A percentile compares a stretch with the other conserved stretches of the same genome.
These are phyloP conservation scores for Anthracocystis setariae DNA, from an alignment of 1,284 basidiomycete species.

Conservation along the genomic window DNA sequence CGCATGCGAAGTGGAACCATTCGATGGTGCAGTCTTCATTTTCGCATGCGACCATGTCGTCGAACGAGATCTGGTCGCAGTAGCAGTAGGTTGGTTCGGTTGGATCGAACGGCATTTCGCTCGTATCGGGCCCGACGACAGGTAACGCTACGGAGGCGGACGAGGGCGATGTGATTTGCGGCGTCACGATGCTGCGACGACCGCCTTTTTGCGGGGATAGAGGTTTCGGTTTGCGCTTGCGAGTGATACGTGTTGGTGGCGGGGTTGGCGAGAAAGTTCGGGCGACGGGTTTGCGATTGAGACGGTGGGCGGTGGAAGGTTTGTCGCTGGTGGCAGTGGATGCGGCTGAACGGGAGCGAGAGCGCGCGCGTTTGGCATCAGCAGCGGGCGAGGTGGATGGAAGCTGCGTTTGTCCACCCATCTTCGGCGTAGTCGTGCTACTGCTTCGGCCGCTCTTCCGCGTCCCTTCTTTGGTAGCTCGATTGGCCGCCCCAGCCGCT, in stretches of 20 bases:
- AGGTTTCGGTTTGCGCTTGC: constrained; percentile 31
- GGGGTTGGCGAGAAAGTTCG: neutral
- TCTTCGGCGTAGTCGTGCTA: constrained; percentile 19
- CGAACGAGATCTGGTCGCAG: constrained; percentile 70
- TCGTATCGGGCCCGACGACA: constrained; percentile 18
- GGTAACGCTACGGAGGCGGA: neutral
- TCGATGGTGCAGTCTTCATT: constrained; percentile 71
- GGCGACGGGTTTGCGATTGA: neutral
- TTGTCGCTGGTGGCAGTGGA: constrained; percentile 5
- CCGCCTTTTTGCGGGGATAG: constrained; percentile 39
- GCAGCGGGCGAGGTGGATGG: constrained; percentile 4
- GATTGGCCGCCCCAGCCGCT: constrained; percentile 35
- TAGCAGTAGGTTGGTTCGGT: constrained; percentile 72
- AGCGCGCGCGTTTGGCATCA: neutral
- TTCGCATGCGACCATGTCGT: constrained; percentile 68
- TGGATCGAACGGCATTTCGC: constrained; percentile 64
- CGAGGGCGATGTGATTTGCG: constrained; percentile 10
- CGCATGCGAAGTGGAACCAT: constrained; percentile 68
- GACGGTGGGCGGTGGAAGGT: neutral
- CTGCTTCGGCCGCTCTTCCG: constrained; percentile 16
- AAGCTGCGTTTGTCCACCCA: constrained; percentile 16
- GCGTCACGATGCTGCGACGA: constrained; percentile 19
- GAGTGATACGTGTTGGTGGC: constrained; percentile 6
- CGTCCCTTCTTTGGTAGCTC: neutral
- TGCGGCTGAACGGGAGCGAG: constrained; percentile 13